A percentile compares a stretch with the other conserved stretches of the same genome.
phyloP scores from a whole-genome alignment of 768 basidiomycete genomes.

The Boletus pseudopeckii region DNA sequence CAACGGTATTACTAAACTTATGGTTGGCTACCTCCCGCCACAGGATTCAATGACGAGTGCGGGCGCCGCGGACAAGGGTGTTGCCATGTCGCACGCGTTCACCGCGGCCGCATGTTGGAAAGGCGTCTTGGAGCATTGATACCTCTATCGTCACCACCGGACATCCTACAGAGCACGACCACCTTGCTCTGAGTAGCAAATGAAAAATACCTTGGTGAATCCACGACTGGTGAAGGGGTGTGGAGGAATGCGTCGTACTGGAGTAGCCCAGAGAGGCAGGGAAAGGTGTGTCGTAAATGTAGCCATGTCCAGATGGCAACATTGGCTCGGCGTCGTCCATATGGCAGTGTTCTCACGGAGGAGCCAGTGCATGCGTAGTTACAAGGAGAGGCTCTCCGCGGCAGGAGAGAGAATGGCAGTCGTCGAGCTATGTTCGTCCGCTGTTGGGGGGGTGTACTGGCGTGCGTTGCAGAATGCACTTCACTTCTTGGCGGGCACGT shows the following conservation, averaged over 20 bases:
- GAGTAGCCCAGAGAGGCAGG: constrained; percentile 1
- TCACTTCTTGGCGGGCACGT: constrained; percentile 16
- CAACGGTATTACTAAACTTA: not conserved
- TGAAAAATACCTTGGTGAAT: constrained; percentile 10
- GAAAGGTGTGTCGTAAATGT: constrained; percentile 7
- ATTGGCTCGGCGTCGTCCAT: not conserved
- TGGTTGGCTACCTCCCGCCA: not conserved
- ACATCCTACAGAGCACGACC: not conserved
- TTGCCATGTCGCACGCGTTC: constrained; percentile 5
- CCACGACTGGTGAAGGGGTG: not conserved
- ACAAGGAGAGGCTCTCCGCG: not conserved
- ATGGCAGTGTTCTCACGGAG: constrained; percentile 13
- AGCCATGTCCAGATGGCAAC: not conserved
- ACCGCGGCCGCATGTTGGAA: constrained; percentile 19
- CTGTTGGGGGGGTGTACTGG: not conserved
- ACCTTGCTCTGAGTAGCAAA: not conserved
- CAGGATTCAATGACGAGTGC: not conserved
- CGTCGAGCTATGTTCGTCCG: not conserved
- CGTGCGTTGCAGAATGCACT: not conserved
- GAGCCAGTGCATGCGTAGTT: not conserved
- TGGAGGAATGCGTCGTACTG: no score
- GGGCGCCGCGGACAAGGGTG: constrained; percentile 17
- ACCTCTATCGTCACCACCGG: constrained; percentile 3
- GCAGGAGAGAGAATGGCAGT: constrained; percentile 12
- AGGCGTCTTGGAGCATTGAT: not conserved